Evolutionary conservation across 2,329 filamentous ascomycete genomes (phyloP).

Genomic region (Emydomyces testavorans): DNA sequence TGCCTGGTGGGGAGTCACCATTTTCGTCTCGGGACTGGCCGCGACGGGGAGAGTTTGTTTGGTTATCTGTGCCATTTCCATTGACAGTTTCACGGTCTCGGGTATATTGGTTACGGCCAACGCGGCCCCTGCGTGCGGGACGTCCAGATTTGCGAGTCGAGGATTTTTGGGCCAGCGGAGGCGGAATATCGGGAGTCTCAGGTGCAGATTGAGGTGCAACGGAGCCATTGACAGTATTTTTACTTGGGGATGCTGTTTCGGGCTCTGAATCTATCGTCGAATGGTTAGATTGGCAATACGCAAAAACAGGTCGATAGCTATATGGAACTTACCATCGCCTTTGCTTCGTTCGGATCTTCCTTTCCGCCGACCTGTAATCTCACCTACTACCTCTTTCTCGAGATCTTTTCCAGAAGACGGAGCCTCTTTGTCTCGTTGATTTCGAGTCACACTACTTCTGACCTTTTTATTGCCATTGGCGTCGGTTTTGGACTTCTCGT

Average conservation of each 20-base stretch:
- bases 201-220: slow-evolving; percentile 35
- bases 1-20: slow-evolving; percentile 29
- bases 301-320: not conserved
- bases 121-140: slow-evolving; percentile 53
- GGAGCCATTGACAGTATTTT: slow-evolving; percentile 30
- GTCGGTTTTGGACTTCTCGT: slow-evolving; percentile 42
- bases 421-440: slow-evolving; percentile 39
- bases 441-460: slow-evolving; percentile 45
- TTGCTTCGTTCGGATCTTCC: slow-evolving; percentile 69
- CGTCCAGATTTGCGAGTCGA: slow-evolving; percentile 51
- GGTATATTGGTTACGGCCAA: slow-evolving; percentile 71
- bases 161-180: slow-evolving; percentile 28
- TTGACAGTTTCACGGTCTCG: slow-evolving; percentile 57
- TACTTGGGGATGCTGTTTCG: slow-evolving; percentile 49
- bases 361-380: slow-evolving; percentile 69
- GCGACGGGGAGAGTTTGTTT: slow-evolving; percentile 30
- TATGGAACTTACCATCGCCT: slow-evolving; percentile 54
- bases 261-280: slow-evolving; percentile 51
- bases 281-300: not conserved
- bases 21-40: slow-evolving; percentile 29
- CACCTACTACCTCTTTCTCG: slow-evolving; percentile 56
- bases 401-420: slow-evolving; percentile 52
- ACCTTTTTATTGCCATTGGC: slow-evolving; percentile 45
- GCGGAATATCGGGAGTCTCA: slow-evolving; percentile 32
- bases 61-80: slow-evolving; percentile 32